These are phyloP conservation scores for Oemleria cerasiformis DNA, from an alignment of 306 rosid species.

Conservation along the genomic window DNA sequence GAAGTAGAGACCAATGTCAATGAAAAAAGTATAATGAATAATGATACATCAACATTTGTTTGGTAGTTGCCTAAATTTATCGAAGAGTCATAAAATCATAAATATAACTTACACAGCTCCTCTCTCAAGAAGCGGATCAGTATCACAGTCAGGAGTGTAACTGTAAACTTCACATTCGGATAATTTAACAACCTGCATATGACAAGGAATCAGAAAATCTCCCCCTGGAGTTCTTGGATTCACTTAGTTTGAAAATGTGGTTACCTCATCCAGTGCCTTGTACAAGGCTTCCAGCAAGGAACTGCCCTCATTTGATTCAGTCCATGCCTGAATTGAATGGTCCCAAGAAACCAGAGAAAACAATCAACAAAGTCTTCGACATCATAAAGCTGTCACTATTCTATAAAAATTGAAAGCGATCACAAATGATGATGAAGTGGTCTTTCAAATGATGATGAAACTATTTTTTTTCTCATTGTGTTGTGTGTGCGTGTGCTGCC, in stretches of 20 bases:
- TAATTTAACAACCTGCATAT: constrained; percentile 69
- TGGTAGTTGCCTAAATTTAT: neutral
- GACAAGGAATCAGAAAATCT: constrained; percentile 33
- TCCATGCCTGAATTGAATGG: constrained; percentile 73
- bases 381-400: neutral
- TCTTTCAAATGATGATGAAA: neutral
- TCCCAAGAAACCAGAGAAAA: constrained; percentile 25
- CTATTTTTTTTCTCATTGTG: neutral
- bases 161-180: constrained; percentile 79
- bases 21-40: neutral
- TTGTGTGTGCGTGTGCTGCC: neutral
- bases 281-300: constrained; percentile 66
- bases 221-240: constrained; percentile 26
- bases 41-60: neutral
- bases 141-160: constrained; percentile 78
- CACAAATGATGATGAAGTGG: neutral
- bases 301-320: constrained; percentile 65
- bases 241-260: constrained; percentile 18
- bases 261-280: constrained; percentile 90
- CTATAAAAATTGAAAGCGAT: neutral
- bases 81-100: neutral
- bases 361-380: neutral
- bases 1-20: constrained; percentile 13
- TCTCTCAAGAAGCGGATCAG: constrained; percentile 68
- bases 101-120: constrained; percentile 69